Percentiles rank a stretch among this genome's conserved stretches.
These are phyloP conservation scores for Haberlea rhodopensis DNA, from an alignment of 257 asterid species.

Conservation along the genomic window DNA sequence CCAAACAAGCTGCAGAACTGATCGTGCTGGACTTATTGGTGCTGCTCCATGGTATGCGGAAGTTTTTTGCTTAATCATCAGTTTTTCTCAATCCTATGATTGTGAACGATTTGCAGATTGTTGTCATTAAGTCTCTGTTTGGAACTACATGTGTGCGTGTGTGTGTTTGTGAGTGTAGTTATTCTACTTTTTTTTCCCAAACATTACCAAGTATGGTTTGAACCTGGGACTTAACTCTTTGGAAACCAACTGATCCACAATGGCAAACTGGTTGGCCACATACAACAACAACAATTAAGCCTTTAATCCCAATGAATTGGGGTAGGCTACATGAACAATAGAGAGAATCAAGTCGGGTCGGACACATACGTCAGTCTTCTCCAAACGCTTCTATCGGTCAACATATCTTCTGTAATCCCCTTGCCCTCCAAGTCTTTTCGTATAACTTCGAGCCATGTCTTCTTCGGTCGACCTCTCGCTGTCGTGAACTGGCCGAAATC, in stretches of 20 bases:
- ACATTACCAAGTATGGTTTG: not conserved
- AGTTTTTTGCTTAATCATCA: not conserved
- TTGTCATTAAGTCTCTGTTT: not conserved
- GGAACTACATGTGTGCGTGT: not conserved
- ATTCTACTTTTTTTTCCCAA: not conserved
- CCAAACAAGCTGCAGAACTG: slow-evolving; percentile 19
- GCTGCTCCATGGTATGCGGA: slow-evolving; percentile 21
- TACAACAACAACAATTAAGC: no score
- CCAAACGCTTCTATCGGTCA: no score
- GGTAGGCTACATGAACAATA: no score
- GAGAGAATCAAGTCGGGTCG: no score
- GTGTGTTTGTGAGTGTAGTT: not conserved
- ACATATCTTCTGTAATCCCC: no score
- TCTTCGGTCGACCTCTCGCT: no score
- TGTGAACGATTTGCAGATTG: not conserved
- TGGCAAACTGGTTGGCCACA: not conserved
- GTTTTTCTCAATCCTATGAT: not conserved
- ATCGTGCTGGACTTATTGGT: slow-evolving; percentile 22
- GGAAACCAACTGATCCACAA: not conserved
- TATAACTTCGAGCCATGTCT: no score
- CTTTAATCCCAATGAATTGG: no score
- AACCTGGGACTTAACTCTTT: not conserved
- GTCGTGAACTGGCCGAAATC: no score
- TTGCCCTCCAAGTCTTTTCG: no score
- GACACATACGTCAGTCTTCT: no score